A percentile compares a stretch with the other conserved stretches of the same genome.
Conservation (phyloP, 139 green algal species). For the Asterochloris sp. region DNA sequence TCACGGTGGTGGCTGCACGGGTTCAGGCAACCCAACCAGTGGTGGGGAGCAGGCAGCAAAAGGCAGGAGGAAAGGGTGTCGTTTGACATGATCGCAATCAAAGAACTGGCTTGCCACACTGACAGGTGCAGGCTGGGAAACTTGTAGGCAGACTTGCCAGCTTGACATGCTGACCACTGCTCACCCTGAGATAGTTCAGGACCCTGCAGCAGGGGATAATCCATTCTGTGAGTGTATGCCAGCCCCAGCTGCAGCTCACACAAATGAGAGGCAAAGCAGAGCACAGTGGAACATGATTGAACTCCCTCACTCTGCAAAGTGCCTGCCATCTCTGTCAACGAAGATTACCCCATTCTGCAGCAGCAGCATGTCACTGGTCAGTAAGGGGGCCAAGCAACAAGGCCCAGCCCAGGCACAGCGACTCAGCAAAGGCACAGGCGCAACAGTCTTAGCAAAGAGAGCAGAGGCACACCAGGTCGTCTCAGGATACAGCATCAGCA, state of each 20-base stretch:
- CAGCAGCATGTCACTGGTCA: not conserved
- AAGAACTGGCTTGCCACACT: not conserved
- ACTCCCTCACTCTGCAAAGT: constrained; percentile 45
- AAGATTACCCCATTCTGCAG: constrained; percentile 51
- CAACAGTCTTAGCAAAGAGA: no score
- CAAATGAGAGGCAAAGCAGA: not conserved
- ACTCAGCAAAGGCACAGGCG: no score
- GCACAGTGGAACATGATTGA: constrained; percentile 12
- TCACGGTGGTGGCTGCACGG: not conserved
- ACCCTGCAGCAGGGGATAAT: not conserved
- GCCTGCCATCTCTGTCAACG: constrained; percentile 63
- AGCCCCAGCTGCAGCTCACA: not conserved
- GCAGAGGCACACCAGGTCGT: no score
- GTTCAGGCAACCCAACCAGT: not conserved
- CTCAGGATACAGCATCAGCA: no score
- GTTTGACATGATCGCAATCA: not conserved
- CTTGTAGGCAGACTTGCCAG: not conserved
- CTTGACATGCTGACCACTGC: not conserved
- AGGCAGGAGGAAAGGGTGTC: not conserved
- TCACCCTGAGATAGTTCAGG: constrained; percentile 10
- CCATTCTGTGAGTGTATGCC: no score
- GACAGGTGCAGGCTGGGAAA: no score
- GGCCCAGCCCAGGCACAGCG: not conserved
- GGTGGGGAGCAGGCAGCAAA: not conserved
- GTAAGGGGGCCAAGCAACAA: not conserved